Evolutionary conservation across 345 rosid species (phyloP), one percentile per base, ranked within the genome.

Genomic region (Trapa incisa): DNA sequence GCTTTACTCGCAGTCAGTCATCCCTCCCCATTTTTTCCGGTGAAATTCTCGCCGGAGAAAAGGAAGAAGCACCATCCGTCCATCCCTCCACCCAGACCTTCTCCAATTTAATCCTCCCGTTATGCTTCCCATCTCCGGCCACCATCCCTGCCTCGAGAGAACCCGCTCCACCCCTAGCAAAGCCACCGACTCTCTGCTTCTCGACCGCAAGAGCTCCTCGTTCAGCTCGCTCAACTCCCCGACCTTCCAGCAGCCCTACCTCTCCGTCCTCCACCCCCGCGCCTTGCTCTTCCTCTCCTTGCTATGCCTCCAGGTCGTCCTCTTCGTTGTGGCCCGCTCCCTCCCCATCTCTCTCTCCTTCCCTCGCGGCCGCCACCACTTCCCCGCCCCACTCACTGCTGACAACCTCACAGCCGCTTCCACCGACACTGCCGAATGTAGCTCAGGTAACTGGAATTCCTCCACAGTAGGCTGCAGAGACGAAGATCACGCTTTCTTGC

Each of bases 261-360:
- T 78, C 73, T 62, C 79, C 64, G 72, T 80, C 11, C 69, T 70
- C 5, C 85, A 76, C 65, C 82, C 77, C 22, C 86, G 93, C 48
- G 62, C 84, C 73, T 87, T 87, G 87, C 83, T 91, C 6, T 69
- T 87, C 70, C 39, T 87, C 73, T 68, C 78, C 68, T 68, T 90
- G 68, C 77, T 92, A 71, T 74, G 50, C 39, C 65, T 93, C 68
- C 96, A 93, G 75, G 69, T 90, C 78, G 54, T 83, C 63, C 82
- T 89, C 74, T 71, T 86, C 75, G 42, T 87, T 71, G 69, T 76
- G 65, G 75, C 81, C 74, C 89, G 91, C 66, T 78, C 86, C 48
- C 11, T 82, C 66, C 81, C 86, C 16, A 29, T 77, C 73, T 74
- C 81, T n/a, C 43, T 78, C 73, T 14, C 76, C 67, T 22, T 47